phyloP scores from a whole-genome alignment of 225 moss, liverwort and hornwort species.

The Bryoerythrophyllum caledonicum region DNA sequence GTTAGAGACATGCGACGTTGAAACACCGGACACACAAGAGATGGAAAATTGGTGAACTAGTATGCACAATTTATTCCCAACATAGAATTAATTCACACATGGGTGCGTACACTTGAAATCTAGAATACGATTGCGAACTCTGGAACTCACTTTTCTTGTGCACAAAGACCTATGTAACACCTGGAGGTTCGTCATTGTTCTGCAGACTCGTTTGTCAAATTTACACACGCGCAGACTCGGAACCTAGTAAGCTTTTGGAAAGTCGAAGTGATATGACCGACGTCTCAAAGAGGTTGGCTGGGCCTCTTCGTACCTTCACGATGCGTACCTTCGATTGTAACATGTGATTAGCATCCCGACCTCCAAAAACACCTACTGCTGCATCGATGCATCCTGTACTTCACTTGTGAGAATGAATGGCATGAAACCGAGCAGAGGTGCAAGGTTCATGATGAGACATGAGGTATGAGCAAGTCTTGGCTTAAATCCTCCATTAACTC shows the following conservation, averaged over 20 bases:
- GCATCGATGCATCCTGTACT: slow-evolving; percentile 11
- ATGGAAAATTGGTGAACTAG: not conserved
- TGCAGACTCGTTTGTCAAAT: not conserved
- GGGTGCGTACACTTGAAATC: not conserved
- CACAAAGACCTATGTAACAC: not conserved
- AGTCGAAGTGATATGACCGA: too few relatives aligned
- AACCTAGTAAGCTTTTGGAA: not conserved
- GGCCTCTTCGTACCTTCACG: not conserved
- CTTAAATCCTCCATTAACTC: slow-evolving; percentile 31
- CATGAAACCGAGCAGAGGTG: not conserved
- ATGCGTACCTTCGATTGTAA: not conserved
- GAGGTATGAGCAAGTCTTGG: slow-evolving; percentile 29
- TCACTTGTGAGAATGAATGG: slow-evolving; percentile 28
- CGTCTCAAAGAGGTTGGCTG: not conserved
- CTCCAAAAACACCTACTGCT: not conserved
- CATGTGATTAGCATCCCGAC: not conserved
- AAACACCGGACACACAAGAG: not conserved
- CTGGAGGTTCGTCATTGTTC: slow-evolving; percentile 11
- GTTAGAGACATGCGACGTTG: not conserved
- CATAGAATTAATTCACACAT: not conserved
- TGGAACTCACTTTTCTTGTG: not conserved
- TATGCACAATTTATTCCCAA: slow-evolving; percentile 14
- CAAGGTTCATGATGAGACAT: not conserved
- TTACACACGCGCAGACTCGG: slow-evolving; percentile 13
- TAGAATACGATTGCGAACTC: not conserved